Evolutionary conservation across 345 rosid genomes (phyloP), one percentile per base, ranked within the genome.

Genomic region (Heritiera fomes): DNA sequence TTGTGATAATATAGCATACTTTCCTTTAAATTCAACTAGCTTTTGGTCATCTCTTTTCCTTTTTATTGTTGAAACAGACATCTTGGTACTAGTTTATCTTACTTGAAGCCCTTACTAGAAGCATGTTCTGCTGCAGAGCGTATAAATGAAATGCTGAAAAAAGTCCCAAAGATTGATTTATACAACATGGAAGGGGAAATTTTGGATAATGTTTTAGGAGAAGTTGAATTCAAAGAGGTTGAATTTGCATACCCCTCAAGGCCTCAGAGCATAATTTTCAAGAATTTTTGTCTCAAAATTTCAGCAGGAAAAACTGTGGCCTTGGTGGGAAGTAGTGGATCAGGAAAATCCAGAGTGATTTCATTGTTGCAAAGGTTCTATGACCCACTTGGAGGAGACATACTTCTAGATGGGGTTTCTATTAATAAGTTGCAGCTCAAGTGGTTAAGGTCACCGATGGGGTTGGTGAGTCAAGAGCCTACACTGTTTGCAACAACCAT

Each of bases 251-350:
- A 94, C 81, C 97, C 97, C 49, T 94, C 98, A 1, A 90, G 96
- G 77, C 90, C 91, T 0, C 91, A 89, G 52, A 85, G 76, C 82
- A 77, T 62, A 7, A 88, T 92, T 73, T 89, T 94, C 20, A 55
- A 80, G 46, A 83, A 88, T 8, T 93, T 94, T 59, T 80, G 87
- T 83, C 83, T 92, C 11, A 86, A 65, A 70, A 74, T 94, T 8
- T 96, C 95, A 4, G 82, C 94, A 1, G 94, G 94, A n/a, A 91
- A 79, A 76, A 94, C 94, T 0, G 85, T 91, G 76, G 98, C 98
- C 20, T 81, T 94, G 78, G 97, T 94, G 43, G 98, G 98, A 9
- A 85, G 93, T 49, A 94, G 98, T 64, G 98, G 97, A 17, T 94
- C 98, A 0, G 98, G 98, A 1, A 94, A 94, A 83, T 94, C 98